Evolutionary conservation across 345 rosid species (phyloP).

Genomic region (Brassica rapa): DNA sequence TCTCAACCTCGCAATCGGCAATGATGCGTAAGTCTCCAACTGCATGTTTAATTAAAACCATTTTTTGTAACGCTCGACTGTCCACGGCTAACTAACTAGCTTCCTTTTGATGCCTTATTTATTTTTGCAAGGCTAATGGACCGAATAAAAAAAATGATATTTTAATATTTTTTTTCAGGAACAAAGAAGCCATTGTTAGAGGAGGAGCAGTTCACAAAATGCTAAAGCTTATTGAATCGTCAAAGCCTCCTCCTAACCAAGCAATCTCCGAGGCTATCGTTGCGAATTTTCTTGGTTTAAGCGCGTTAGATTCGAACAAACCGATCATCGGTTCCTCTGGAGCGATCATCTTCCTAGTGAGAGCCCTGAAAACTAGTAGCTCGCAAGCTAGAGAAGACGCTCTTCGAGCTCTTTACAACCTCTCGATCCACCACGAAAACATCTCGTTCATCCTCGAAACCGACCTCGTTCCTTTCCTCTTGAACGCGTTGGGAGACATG

Average conservation of each 20-base stretch:
- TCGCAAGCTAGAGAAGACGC: constrained; percentile 85
- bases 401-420: constrained; percentile 81
- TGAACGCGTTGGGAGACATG: constrained; percentile 79
- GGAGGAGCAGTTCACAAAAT: constrained; percentile 90
- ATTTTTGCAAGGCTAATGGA: too few relatives aligned
- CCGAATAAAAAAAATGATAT: too few relatives aligned
- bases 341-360: constrained; percentile 69
- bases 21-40: constrained; percentile 61
- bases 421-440: constrained; percentile 64
- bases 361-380: constrained; percentile 49
- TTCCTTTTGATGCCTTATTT: too few relatives aligned
- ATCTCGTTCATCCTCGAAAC: constrained; percentile 59
- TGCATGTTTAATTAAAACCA: neutral
- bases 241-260: constrained; percentile 42
- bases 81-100: too few relatives aligned
- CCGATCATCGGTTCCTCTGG: constrained; percentile 85
- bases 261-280: constrained; percentile 71
- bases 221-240: constrained; percentile 71
- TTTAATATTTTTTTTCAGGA: constrained; percentile 52
- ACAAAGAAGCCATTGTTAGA: constrained; percentile 91
- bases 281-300: constrained; percentile 86
- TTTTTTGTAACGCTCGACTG: too few relatives aligned
- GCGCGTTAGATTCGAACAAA: constrained; percentile 83
- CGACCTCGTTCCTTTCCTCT: constrained; percentile 57
- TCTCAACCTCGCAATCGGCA: constrained; percentile 90